Conservation (phyloP, 225 moss, liverwort and hornwort genomes). For the Lunularia cruciata region DNA sequence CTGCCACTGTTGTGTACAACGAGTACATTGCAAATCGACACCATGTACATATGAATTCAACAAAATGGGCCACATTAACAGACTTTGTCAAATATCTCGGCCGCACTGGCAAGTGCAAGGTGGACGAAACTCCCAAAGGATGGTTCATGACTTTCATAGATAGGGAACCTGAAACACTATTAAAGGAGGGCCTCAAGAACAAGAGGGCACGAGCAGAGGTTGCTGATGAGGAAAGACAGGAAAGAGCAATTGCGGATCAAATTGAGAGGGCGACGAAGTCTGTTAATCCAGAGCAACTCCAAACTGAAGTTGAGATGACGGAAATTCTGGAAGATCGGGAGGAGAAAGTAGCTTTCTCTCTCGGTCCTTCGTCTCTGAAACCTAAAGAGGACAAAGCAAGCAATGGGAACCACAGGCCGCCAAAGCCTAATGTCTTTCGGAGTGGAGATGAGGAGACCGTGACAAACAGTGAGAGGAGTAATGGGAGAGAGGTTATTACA, state of each 20-base stretch:
- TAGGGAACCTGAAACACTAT: constrained; percentile 77
- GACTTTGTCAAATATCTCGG: constrained; percentile 89
- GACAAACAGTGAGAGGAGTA: not conserved
- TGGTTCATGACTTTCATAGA: constrained; percentile 85
- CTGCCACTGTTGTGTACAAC: constrained; percentile 90
- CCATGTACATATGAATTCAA: constrained; percentile 87
- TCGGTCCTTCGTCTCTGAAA: constrained; percentile 53
- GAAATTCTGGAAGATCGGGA: constrained; percentile 51
- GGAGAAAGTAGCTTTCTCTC: constrained; percentile 67
- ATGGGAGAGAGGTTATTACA: not conserved
- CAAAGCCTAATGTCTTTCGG: constrained; percentile 47
- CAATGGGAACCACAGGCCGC: constrained; percentile 35
- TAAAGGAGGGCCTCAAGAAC: constrained; percentile 65
- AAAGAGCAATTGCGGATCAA: constrained; percentile 71
- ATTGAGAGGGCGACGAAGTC: constrained; percentile 69
- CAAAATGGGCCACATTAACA: constrained; percentile 81
- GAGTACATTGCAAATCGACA: constrained; percentile 84
- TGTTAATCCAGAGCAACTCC: constrained; percentile 44
- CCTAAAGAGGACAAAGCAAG: constrained; percentile 49
- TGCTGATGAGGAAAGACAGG: constrained; percentile 91
- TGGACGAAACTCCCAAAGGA: constrained; percentile 86
- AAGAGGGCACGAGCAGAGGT: constrained; percentile 76
- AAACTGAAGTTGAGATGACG: constrained; percentile 49
- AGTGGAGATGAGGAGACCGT: constrained; percentile 27
- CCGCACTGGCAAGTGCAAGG: constrained; percentile 74